Evolutionary conservation across 2,329 filamentous ascomycete species (phyloP).

Genomic region (Arthroderma uncinatum): DNA sequence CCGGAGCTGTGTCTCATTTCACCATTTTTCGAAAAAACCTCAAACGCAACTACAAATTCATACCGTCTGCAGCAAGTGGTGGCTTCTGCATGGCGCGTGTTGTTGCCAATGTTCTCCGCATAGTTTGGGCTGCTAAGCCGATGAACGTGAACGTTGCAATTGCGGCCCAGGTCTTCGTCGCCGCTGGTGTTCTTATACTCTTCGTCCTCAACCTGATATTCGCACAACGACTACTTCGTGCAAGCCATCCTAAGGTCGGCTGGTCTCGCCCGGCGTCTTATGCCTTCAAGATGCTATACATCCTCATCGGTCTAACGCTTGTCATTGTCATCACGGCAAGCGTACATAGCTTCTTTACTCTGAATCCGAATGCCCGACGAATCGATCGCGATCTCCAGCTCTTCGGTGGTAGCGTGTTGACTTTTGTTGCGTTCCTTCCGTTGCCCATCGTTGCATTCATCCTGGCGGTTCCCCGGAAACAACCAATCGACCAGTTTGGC

Average conservation of each 20-base stretch:
- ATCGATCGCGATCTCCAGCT: conserved; percentile 55
- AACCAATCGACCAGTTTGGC: conserved; percentile 52
- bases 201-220: conserved; percentile 72
- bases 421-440: conserved; percentile 56
- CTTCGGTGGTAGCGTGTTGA: conserved; percentile 50
- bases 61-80: conserved; percentile 36
- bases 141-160: conserved; percentile 41
- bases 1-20: conserved; percentile 35
- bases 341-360: conserved; percentile 57
- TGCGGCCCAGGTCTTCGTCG: conserved; percentile 57
- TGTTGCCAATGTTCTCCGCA: conserved; percentile 39
- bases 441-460: conserved; percentile 45
- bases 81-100: conserved; percentile 43
- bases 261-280: conserved; percentile 49
- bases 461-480: conserved; percentile 36
- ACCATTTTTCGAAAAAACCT: conserved; percentile 36
- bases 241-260: conserved; percentile 58
- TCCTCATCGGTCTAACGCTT: conserved; percentile 48
- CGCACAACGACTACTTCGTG: conserved; percentile 61
- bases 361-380: conserved; percentile 39
- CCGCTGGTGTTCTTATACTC: conserved; percentile 61
- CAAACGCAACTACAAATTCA: conserved; percentile 37
- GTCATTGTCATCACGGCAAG: conserved; percentile 55
- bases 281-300: conserved; percentile 49
- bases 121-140: conserved; percentile 43